Evolutionary conservation across 179 eudicot genomes (phyloP).

Genomic region (Carnegiea gigantea): DNA sequence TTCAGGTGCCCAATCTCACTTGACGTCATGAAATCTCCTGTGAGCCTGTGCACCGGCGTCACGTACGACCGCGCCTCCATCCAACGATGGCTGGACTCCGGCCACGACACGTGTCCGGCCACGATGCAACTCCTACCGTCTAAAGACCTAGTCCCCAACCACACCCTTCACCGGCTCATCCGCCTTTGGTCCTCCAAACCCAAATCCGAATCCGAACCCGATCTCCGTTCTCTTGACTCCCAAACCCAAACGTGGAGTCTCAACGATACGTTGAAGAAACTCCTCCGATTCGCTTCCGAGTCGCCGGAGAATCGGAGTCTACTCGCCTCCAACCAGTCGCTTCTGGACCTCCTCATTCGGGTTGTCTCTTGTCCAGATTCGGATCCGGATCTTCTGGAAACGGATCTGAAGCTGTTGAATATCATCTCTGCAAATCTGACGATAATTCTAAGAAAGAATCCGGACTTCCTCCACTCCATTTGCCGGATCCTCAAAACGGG

Average conservation of each 20-base stretch:
- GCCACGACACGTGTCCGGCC: slow-evolving; percentile 90
- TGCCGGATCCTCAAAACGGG: slow-evolving; percentile 28
- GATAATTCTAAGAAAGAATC: background rate
- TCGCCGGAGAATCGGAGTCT: slow-evolving; percentile 41
- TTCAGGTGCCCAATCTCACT: slow-evolving; percentile 80
- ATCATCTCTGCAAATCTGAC: slow-evolving; percentile 13
- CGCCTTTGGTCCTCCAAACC: slow-evolving; percentile 55
- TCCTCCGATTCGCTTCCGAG: slow-evolving; percentile 39
- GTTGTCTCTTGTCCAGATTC: background rate
- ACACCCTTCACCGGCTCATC: slow-evolving; percentile 80
- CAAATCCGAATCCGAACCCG: slow-evolving; percentile 3
- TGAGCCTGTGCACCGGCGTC: slow-evolving; percentile 83
- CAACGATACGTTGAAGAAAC: slow-evolving; percentile 20
- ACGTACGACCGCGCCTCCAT: slow-evolving; percentile 85
- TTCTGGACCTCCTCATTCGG: slow-evolving; percentile 28
- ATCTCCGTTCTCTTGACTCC: slow-evolving; percentile 14
- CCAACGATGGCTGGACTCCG: slow-evolving; percentile 80
- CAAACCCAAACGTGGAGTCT: slow-evolving; percentile 13
- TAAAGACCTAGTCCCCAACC: slow-evolving; percentile 74
- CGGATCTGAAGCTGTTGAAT: slow-evolving; percentile 33
- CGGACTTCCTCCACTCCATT: background rate
- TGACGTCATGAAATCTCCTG: slow-evolving; percentile 89
- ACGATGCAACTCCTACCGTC: slow-evolving; percentile 69
- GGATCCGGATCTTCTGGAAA: slow-evolving; percentile 32
- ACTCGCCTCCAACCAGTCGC: slow-evolving; percentile 20